These are phyloP conservation scores for Cyclospora cayetanensis DNA, from an alignment of 169 alveolate species.

Conservation along the genomic window DNA sequence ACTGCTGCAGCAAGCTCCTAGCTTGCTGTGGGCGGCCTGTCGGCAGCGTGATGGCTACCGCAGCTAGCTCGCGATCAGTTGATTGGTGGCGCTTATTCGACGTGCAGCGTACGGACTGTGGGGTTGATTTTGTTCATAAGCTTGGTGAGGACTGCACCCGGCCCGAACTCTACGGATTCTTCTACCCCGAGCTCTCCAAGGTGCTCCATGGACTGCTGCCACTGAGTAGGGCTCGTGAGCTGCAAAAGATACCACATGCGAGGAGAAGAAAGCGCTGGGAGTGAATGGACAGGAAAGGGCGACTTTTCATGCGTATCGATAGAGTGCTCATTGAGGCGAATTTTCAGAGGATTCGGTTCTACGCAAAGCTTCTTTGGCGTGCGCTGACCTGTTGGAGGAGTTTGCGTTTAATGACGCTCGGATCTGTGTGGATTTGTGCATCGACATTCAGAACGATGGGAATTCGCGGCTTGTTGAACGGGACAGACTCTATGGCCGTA, in stretches of 20 bases:
- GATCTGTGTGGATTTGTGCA: conserved; percentile 77
- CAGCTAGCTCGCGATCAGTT: too few species aligned
- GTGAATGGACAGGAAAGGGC: neutral
- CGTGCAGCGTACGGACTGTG: too few species aligned
- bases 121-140: conserved; percentile 64
- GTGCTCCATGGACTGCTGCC: conserved; percentile 65
- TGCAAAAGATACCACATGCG: conserved; percentile 20
- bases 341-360: neutral
- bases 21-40: too few species aligned
- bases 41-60: too few species aligned
- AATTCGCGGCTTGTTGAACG: conserved; percentile 64
- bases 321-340: neutral
- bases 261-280: neutral
- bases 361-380: neutral
- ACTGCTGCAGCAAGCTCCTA: too few species aligned
- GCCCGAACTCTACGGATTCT: conserved; percentile 76
- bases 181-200: conserved; percentile 73
- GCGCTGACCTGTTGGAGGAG: conserved; percentile 65
- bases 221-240: conserved; percentile 75
- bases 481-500: conserved; percentile 59
- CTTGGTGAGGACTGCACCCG: conserved; percentile 75
- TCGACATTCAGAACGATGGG: conserved; percentile 80
- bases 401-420: conserved; percentile 70
- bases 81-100: too few species aligned
- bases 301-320: neutral